These are phyloP conservation scores for Boletus subparvulus DNA, from an alignment of 768 basidiomycete genomes.

Conservation along the genomic window DNA sequence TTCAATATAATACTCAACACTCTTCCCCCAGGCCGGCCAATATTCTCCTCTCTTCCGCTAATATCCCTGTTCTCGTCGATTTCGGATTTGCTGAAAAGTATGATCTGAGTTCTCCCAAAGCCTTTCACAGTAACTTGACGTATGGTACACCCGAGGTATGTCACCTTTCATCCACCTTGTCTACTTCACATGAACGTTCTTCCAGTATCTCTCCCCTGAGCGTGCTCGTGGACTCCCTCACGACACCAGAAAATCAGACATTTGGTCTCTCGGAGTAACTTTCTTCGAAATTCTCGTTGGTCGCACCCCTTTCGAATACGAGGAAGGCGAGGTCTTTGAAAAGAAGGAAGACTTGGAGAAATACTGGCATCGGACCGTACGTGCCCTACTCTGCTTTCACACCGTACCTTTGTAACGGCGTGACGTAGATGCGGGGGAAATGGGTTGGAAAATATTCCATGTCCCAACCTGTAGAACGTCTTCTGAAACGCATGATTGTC, in stretches of 20 bases:
- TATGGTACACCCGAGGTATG: conserved; percentile 90
- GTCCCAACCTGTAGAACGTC: conserved; percentile 60
- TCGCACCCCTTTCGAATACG: conserved; percentile 87
- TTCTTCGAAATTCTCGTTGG: conserved; percentile 95
- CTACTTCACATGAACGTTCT: neutral
- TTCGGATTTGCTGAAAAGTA: conserved; percentile 96
- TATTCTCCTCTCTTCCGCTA: conserved; percentile 76
- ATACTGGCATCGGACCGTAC: conserved; percentile 83
- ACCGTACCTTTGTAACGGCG: neutral
- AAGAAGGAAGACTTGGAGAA: conserved; percentile 79
- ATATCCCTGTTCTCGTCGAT: conserved; percentile 87
- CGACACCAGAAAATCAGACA: conserved; percentile 89
- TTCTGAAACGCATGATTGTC: conserved; percentile 74
- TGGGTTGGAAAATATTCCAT: conserved; percentile 76
- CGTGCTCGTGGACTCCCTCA: conserved; percentile 86
- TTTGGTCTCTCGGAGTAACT: conserved; percentile 85
- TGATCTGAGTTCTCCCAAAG: conserved; percentile 56
- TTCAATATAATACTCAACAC: neutral
- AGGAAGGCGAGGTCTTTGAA: conserved; percentile 74
- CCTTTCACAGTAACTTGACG: conserved; percentile 79
- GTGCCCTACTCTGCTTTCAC: conserved; percentile 21
- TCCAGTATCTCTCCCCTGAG: conserved; percentile 87
- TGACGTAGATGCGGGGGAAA: conserved; percentile 62
- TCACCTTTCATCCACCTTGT: neutral
- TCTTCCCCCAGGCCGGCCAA: conserved; percentile 72